phyloP scores from a whole-genome alignment of 176 grass and related monocot genomes.

The Cymbopogon citratus region DNA sequence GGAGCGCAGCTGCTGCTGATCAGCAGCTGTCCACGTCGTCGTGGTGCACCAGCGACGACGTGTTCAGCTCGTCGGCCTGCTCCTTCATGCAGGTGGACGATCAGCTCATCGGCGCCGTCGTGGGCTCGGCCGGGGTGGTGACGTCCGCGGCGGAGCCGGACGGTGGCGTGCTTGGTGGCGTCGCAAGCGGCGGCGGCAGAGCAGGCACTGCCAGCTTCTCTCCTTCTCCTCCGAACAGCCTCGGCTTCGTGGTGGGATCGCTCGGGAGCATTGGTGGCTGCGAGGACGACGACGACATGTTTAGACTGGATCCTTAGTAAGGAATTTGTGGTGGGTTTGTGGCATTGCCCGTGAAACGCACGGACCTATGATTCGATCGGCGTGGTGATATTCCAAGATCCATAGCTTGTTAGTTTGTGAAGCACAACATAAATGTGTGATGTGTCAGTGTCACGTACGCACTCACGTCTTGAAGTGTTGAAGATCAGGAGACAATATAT shows the following conservation, averaged over 20 bases:
- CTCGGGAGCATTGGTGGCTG: conserved; percentile 9
- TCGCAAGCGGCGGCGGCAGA: not conserved
- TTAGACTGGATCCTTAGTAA: too few species aligned
- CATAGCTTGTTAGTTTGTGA: not conserved
- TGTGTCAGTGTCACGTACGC: too few species aligned
- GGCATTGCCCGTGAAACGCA: not conserved
- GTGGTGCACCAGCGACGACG: conserved; percentile 45
- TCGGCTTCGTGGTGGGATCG: conserved; percentile 4
- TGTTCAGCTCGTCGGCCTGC: conserved; percentile 47
- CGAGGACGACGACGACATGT: not conserved
- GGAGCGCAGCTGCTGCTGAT: not conserved
- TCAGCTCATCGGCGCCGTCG: conserved; percentile 42
- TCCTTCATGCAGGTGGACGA: conserved; percentile 32
- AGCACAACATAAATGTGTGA: not conserved
- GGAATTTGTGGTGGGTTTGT: too few species aligned
- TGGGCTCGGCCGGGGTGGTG: conserved; percentile 13
- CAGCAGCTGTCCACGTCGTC: conserved; percentile 3
- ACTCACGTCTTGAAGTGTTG: too few species aligned
- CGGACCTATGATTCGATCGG: not conserved
- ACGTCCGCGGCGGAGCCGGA: not conserved
- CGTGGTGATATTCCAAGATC: not conserved
- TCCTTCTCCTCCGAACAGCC: conserved; percentile 11
- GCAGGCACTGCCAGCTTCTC: not conserved
- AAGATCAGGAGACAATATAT: too few species aligned
- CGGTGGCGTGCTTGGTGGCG: not conserved